Conservation (phyloP, 2,329 filamentous ascomycete genomes). For the Penicillium occitanis region DNA sequence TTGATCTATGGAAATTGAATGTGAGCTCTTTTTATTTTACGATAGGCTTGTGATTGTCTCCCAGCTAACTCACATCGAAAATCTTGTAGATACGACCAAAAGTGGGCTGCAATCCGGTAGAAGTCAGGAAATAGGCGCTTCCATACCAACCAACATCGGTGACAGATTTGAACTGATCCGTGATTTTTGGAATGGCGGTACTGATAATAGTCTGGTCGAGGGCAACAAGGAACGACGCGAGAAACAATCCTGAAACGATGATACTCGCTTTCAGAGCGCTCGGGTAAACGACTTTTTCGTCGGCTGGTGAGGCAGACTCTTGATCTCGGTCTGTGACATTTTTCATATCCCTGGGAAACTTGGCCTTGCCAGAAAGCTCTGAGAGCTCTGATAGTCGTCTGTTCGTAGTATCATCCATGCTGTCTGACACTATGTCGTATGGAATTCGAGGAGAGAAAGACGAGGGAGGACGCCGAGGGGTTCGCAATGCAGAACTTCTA, state of each 20-base stretch:
- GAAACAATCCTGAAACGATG: background rate
- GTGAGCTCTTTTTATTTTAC: background rate
- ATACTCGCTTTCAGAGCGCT: background rate
- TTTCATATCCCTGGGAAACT: background rate
- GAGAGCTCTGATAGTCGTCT: background rate
- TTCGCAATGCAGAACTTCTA: background rate
- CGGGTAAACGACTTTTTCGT: background rate
- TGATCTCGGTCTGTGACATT: background rate
- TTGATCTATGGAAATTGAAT: constrained; percentile 31
- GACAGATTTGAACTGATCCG: constrained; percentile 48
- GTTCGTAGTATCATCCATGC: background rate
- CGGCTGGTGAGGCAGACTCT: background rate
- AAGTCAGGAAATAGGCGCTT: constrained; percentile 36
- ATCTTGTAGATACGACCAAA: constrained; percentile 45
- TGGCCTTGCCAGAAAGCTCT: background rate
- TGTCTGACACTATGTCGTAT: background rate
- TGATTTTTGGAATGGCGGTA: constrained; percentile 51
- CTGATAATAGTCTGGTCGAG: constrained; percentile 47
- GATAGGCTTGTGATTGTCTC: background rate
- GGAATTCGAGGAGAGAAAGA: background rate
- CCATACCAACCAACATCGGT: constrained; percentile 46
- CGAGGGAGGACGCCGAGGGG: background rate
- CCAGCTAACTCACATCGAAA: background rate
- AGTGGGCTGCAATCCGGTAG: constrained; percentile 43
- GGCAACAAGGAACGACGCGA: constrained; percentile 36